These are phyloP conservation scores for Epithele typhae DNA, from an alignment of 768 basidiomycete species.

Conservation along the genomic window DNA sequence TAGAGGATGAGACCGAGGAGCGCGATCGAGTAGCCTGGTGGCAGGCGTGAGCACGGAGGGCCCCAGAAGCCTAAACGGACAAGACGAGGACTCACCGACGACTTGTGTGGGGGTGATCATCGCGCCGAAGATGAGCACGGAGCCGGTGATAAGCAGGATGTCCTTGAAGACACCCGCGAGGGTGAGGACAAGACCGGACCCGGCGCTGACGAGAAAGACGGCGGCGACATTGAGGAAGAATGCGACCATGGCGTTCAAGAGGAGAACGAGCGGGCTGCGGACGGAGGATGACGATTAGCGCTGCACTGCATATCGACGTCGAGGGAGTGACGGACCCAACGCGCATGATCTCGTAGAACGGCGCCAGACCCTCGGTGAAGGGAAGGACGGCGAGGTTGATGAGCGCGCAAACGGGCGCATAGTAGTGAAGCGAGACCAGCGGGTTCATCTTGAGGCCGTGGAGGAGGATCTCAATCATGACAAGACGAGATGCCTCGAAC, in stretches of 20 bases:
- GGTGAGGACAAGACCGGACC: conserved; percentile 84
- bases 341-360: conserved; percentile 67
- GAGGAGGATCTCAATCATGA: conserved; percentile 93
- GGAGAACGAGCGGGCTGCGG: conserved; percentile 64
- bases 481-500: conserved; percentile 93
- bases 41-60: too few relatives aligned
- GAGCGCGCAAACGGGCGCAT: conserved; percentile 89
- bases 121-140: conserved; percentile 82
- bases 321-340: conserved; percentile 22
- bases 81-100: conserved; percentile 46
- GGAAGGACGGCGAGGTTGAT: conserved; percentile 86
- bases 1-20: conserved; percentile 80
- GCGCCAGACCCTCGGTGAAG: conserved; percentile 88
- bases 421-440: conserved; percentile 92
- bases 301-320: not conserved
- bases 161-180: conserved; percentile 88
- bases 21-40: conserved; percentile 72
- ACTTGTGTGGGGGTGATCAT: conserved; percentile 80
- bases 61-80: too few relatives aligned
- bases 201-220: conserved; percentile 89
- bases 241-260: conserved; percentile 83
- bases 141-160: conserved; percentile 89
- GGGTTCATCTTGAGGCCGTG: conserved; percentile 99
- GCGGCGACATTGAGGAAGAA: conserved; percentile 91
- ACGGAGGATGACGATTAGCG: not conserved